Percentiles rank a stretch among this genome's conserved stretches.
Evolutionary conservation across 345 rosid genomes (phyloP).

Genomic region (Populus pruinosa): DNA sequence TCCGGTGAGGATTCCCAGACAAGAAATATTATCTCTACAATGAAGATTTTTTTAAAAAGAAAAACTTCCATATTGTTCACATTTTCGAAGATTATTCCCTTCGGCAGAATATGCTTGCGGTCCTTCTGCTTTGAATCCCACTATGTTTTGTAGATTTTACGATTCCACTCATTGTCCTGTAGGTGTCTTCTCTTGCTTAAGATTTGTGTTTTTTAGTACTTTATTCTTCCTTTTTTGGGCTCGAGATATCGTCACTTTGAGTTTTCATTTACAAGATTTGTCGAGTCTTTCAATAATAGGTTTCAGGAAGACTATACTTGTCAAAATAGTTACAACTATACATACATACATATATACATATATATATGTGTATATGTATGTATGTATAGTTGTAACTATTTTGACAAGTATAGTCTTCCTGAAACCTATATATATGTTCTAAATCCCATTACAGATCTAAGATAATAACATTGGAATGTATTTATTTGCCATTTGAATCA

Average conservation of each 20-base stretch:
- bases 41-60: background rate
- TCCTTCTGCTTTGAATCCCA: conserved; percentile 4
- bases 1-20: conserved; percentile 11
- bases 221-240: background rate
- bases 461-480: no score
- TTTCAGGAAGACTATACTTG: no score
- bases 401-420: no score
- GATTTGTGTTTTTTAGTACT: background rate
- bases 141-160: background rate
- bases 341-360: no score
- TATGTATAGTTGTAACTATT: no score
- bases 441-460: no score
- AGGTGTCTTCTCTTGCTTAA: background rate
- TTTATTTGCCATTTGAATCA: no score
- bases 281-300: no score
- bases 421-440: no score
- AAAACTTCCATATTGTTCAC: background rate
- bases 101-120: conserved; percentile 7
- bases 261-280: no score
- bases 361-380: no score
- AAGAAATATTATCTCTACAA: background rate
- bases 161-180: background rate
- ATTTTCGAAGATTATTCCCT: conserved; percentile 22
- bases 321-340: no score
- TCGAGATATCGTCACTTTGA: background rate